Percentiles rank a stretch among this genome's conserved stretches.
These are phyloP conservation scores for Isabelozyma heimii DNA, from an alignment of 805 yeast genomes.

Conservation along the genomic window DNA sequence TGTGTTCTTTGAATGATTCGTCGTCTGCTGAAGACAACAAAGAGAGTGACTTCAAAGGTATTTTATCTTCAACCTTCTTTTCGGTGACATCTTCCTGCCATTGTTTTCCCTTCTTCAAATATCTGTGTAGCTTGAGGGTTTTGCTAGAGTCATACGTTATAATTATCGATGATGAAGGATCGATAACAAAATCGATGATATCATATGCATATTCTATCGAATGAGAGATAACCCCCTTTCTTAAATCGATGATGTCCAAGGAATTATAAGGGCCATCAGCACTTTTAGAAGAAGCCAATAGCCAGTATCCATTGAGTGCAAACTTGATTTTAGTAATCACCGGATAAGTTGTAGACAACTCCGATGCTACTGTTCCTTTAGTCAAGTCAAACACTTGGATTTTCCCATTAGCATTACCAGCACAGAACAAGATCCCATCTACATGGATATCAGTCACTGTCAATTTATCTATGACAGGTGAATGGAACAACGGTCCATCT, in stretches of 20 bases:
- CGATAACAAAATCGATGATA: conserved; percentile 25
- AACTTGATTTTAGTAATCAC: conserved; percentile 40
- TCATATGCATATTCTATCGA: conserved; percentile 21
- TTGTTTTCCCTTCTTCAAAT: conserved; percentile 36
- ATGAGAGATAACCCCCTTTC: conserved; percentile 33
- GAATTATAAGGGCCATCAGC: conserved; percentile 12
- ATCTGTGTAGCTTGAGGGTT: conserved; percentile 29
- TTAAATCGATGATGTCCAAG: conserved; percentile 47
- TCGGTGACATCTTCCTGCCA: conserved; percentile 22
- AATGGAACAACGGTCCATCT: conserved; percentile 5
- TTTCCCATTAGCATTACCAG: conserved; percentile 31
- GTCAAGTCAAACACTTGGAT: conserved; percentile 41
- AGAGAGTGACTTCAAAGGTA: conserved; percentile 2
- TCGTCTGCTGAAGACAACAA: conserved; percentile 10
- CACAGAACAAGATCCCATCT: conserved; percentile 46
- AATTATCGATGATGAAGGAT: conserved; percentile 34
- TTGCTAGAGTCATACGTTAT: conserved; percentile 15
- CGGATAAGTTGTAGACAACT: conserved; percentile 20
- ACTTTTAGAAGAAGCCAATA: conserved; percentile 32
- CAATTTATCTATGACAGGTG: conserved; percentile 9
- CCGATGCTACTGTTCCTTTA: conserved; percentile 32
- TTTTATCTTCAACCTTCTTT: conserved; percentile 1
- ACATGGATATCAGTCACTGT: conserved; percentile 38
- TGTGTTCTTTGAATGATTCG: conserved; percentile 6
- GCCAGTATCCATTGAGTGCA: conserved; percentile 66